phyloP scores from a whole-genome alignment of 2,329 filamentous ascomycete species.

The Trichoderma lentiforme region DNA sequence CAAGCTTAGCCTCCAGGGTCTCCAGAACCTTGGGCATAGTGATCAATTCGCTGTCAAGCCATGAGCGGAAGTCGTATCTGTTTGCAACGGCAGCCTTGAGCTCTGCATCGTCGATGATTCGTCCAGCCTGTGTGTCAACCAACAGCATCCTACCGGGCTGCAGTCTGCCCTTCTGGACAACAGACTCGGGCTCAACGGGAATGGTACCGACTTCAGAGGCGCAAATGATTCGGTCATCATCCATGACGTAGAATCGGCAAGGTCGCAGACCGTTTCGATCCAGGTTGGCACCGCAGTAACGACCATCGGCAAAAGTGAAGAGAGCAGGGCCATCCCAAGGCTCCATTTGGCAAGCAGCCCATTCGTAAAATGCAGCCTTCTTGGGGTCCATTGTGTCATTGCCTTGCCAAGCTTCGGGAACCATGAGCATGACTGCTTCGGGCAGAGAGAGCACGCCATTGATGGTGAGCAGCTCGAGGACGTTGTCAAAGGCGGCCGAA shows the following conservation, averaged over 20 bases:
- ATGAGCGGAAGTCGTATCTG: conserved; percentile 81
- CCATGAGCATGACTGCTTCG: conserved; percentile 98
- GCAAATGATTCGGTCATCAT: conserved; percentile 95
- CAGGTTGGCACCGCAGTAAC: conserved; percentile 94
- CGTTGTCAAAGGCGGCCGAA: conserved; percentile 95
- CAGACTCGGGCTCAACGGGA: conserved; percentile 80
- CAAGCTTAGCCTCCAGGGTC: conserved; percentile 55
- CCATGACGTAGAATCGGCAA: conserved; percentile 94
- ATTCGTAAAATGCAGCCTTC: conserved; percentile 97
- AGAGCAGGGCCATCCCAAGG: conserved; percentile 96
- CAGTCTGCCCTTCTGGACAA: conserved; percentile 89
- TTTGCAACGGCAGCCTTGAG: conserved; percentile 85
- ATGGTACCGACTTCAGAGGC: conserved; percentile 96
- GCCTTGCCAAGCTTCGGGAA: conserved; percentile 96
- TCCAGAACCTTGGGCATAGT: conserved; percentile 73
- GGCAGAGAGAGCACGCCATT: conserved; percentile 94
- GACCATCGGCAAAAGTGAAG: conserved; percentile 94
- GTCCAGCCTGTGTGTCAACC: conserved; percentile 83
- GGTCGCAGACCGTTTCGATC: conserved; percentile 93
- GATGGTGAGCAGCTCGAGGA: conserved; percentile 87
- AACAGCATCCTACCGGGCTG: conserved; percentile 95
- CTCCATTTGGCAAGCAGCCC: conserved; percentile 98
- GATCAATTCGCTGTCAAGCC: conserved; percentile 83
- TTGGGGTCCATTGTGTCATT: conserved; percentile 88
- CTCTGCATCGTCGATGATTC: conserved; percentile 92